phyloP scores from a whole-genome alignment of 345 rosid species.

The thale cress (Arabidopsis thaliana) region TAIR10.1 NC_003070.9:9740501-9741000 shows the following conservation, averaged over 20 bases:
- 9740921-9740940: slow-evolving; percentile 57
- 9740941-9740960: slow-evolving; percentile 74
- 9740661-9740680: slow-evolving; percentile 33
- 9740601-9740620: slow-evolving; percentile 48
- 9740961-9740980: slow-evolving; percentile 74
- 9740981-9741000: slow-evolving; percentile 57
- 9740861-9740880: slow-evolving; percentile 65
- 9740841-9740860: slow-evolving; percentile 56
- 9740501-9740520: background rate
- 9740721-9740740: slow-evolving; percentile 3
- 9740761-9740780: slow-evolving; percentile 35
- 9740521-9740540: background rate
- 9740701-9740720: background rate
- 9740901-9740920: slow-evolving; percentile 67
- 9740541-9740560: slow-evolving; percentile 20
- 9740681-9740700: slow-evolving; percentile 22
- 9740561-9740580: slow-evolving; percentile 6
- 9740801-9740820: slow-evolving; percentile 29
- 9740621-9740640: slow-evolving; percentile 40
- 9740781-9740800: slow-evolving; percentile 21
- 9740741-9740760: slow-evolving; percentile 26
- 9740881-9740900: slow-evolving; percentile 68
- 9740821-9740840: slow-evolving; percentile 30
- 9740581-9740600: slow-evolving; percentile 25
- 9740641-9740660: slow-evolving; percentile 39